These are phyloP conservation scores for Mollisia scopiformis DNA, from an alignment of 2,329 filamentous ascomycete genomes.

Conservation along the genomic window DNA sequence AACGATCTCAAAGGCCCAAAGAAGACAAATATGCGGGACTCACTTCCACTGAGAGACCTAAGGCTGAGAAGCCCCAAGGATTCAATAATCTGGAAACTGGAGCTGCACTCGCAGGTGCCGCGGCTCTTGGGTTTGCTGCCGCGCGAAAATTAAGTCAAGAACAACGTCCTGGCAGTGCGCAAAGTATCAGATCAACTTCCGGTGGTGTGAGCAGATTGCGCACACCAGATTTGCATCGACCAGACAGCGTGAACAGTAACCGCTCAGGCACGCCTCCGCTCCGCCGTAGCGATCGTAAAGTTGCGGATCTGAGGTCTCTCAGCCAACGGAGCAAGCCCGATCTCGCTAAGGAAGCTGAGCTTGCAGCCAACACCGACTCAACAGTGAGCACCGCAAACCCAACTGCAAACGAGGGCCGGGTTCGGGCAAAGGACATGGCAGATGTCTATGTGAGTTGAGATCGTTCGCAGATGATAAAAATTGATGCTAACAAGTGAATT, in stretches of 20 bases:
- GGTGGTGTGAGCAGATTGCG: conserved; percentile 37
- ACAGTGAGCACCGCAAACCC: conserved; percentile 66
- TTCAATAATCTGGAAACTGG: conserved; percentile 30
- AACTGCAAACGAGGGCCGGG: conserved; percentile 85
- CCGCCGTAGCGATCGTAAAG: conserved; percentile 68
- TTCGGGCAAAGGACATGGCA: conserved; percentile 82
- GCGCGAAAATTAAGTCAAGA: conserved; percentile 34
- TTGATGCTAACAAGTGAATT: conserved; percentile 23
- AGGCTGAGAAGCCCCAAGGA: conserved; percentile 28
- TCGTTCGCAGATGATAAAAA: conserved; percentile 5
- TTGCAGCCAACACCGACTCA: conserved; percentile 42
- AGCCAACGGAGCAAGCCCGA: conserved; percentile 55
- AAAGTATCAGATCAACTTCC: conserved; percentile 32
- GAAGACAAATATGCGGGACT: conserved; percentile 34
- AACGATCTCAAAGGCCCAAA: conserved; percentile 19
- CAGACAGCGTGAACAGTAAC: conserved; percentile 63
- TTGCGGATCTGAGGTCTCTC: conserved; percentile 75
- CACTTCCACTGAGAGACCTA: conserved; percentile 23
- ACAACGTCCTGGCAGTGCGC: conserved; percentile 31
- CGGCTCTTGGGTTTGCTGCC: conserved; percentile 34
- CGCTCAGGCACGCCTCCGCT: conserved; percentile 67
- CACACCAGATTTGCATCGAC: conserved; percentile 47
- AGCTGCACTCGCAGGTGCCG: conserved; percentile 27
- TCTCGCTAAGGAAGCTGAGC: conserved; percentile 46
- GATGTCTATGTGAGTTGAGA: conserved; percentile 86